phyloP scores from a whole-genome alignment of 148 eudicot genomes.

The Rhododendron griersonianum region DNA sequence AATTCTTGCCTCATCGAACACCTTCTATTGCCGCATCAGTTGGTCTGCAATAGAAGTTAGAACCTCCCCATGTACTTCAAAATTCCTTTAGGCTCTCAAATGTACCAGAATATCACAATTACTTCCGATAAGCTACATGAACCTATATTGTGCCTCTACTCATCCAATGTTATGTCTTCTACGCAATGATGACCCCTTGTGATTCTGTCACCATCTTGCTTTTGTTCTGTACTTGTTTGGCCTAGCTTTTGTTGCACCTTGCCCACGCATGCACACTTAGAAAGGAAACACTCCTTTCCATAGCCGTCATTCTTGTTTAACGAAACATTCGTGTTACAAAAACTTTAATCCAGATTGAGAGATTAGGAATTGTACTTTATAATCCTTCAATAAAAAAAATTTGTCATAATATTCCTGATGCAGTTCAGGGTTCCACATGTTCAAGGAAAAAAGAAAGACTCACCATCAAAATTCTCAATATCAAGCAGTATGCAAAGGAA shows the following conservation, averaged over 20 bases:
- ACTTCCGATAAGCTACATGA: neutral
- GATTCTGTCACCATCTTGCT: neutral
- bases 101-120: neutral
- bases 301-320: neutral
- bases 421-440: slow-evolving; percentile 1
- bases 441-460: neutral
- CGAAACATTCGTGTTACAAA: neutral
- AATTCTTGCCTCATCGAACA: neutral
- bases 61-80: neutral
- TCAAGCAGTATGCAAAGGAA: neutral
- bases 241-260: neutral
- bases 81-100: neutral
- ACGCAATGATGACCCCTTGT: neutral
- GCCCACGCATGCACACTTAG: neutral
- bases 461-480: neutral
- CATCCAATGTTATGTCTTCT: neutral
- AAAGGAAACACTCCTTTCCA: neutral
- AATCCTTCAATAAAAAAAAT: neutral
- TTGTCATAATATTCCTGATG: neutral
- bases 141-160: neutral
- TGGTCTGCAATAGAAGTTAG: neutral
- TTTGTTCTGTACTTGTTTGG: neutral
- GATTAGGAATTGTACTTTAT: neutral
- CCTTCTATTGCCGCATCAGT: neutral
- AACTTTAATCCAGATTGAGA: neutral